A percentile compares a stretch with the other conserved stretches of the same genome.
Evolutionary conservation across 1,139 yeast genomes (phyloP).

Genomic region (Sugiyamaella xylanicola): DNA sequence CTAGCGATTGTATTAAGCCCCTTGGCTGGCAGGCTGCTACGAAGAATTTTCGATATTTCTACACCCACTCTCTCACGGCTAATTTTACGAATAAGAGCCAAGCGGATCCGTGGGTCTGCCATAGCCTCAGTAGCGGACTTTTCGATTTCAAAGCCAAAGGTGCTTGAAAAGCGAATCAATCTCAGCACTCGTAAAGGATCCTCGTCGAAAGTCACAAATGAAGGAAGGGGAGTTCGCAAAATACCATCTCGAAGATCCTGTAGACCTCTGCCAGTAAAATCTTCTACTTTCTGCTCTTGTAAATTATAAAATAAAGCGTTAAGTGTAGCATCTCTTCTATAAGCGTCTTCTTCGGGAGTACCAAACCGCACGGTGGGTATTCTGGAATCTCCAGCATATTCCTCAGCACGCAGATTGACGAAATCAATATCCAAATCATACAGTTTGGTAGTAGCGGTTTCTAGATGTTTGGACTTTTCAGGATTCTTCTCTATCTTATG

Average conservation of each 20-base stretch:
- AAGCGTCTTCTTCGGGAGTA: conserved; percentile 88
- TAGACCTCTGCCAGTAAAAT: conserved; percentile 75
- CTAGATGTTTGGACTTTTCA: conserved; percentile 91
- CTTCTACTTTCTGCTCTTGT: conserved; percentile 69
- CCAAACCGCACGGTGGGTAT: conserved; percentile 76
- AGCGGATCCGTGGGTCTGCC: conserved; percentile 59
- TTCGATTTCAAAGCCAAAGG: conserved; percentile 71
- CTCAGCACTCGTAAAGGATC: conserved; percentile 91
- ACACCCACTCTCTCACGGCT: conserved; percentile 90
- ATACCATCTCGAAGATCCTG: conserved; percentile 69
- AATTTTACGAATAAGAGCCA: conserved; percentile 68
- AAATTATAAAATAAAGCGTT: conserved; percentile 87
- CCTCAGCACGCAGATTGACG: conserved; percentile 87
- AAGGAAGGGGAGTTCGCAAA: conserved; percentile 83
- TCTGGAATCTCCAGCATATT: conserved; percentile 70
- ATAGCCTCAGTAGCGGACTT: conserved; percentile 63
- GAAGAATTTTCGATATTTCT: conserved; percentile 74
- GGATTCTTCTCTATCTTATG: conserved; percentile 92
- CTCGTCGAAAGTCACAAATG: conserved; percentile 81
- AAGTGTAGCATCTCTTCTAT: conserved; percentile 90
- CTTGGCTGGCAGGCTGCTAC: conserved; percentile 61
- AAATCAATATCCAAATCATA: conserved; percentile 85
- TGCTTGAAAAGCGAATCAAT: conserved; percentile 79
- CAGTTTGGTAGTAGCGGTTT: conserved; percentile 89
- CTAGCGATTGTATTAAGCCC: conserved; percentile 64